Percentiles rank a stretch among this genome's conserved stretches.
These are phyloP conservation scores for Sporothrix brunneoviolacea DNA, from an alignment of 2,329 filamentous ascomycete genomes.

Conservation along the genomic window DNA sequence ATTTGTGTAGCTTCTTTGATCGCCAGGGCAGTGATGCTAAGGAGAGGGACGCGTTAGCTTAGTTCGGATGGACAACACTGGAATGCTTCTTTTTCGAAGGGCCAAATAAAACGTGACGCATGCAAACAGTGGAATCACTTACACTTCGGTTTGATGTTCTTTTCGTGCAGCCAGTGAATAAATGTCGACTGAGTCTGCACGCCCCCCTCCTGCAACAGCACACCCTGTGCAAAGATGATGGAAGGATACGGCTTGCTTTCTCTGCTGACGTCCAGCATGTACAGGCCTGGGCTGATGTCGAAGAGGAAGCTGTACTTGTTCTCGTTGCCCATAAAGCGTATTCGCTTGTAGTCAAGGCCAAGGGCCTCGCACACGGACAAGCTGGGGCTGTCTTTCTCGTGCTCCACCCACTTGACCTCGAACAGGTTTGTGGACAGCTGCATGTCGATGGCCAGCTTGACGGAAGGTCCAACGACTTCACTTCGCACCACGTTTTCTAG, in stretches of 20 bases:
- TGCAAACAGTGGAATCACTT: too few species aligned
- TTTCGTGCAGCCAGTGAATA: constrained; percentile 4
- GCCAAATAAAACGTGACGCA: too few species aligned
- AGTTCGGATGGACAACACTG: too few species aligned
- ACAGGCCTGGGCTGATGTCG: constrained; percentile 3
- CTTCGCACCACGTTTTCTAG: not conserved
- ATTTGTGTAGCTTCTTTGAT: too few species aligned
- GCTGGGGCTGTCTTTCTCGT: not conserved
- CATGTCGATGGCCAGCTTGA: not conserved
- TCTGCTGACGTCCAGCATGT: not conserved
- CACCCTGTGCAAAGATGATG: not conserved
- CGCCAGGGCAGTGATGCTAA: too few species aligned
- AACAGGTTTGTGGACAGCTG: not conserved
- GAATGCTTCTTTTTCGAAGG: too few species aligned
- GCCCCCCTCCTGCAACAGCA: not conserved
- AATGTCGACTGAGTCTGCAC: not conserved
- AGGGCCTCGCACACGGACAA: constrained; percentile 1
- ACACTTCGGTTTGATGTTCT: not conserved
- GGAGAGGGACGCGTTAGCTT: too few species aligned
- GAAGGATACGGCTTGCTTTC: not conserved
- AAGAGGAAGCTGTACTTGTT: not conserved
- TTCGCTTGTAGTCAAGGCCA: not conserved
- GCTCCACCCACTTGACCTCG: not conserved
- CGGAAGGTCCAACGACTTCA: not conserved
- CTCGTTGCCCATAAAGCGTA: not conserved